A percentile compares a stretch with the other conserved stretches of the same genome.
These are phyloP conservation scores for Epipyxis sp. DNA, from an alignment of 108 stramenopile species.

Conservation along the genomic window DNA sequence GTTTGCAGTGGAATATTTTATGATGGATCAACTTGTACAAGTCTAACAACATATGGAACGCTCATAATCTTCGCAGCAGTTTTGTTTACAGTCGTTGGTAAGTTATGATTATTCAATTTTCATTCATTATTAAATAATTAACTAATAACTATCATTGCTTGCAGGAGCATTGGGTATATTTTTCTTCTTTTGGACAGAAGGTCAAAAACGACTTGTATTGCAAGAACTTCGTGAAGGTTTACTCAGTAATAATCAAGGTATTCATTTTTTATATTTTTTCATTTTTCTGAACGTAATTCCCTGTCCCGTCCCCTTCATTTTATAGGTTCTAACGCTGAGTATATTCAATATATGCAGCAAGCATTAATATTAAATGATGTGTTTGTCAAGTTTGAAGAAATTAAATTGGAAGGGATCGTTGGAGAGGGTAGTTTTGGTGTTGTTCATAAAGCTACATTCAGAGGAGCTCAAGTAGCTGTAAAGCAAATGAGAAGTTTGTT, in stretches of 20 bases:
- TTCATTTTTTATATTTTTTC: too few species aligned
- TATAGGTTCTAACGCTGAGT: neutral
- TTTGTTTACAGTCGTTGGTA: too few species aligned
- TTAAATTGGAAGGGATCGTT: slow-evolving; percentile 4
- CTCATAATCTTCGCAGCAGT: neutral
- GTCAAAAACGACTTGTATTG: slow-evolving; percentile 9
- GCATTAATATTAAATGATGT: slow-evolving; percentile 25
- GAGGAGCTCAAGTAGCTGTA: slow-evolving; percentile 32
- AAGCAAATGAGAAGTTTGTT: slow-evolving; percentile 31
- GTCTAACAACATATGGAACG: neutral
- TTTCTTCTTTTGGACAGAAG: neutral
- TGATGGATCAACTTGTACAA: neutral
- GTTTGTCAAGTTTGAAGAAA: slow-evolving; percentile 28
- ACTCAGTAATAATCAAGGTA: neutral
- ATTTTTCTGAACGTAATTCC: too few species aligned
- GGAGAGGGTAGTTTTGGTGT: slow-evolving; percentile 26
- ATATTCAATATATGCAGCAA: slow-evolving; percentile 25
- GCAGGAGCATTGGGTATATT: neutral
- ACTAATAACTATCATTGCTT: too few species aligned
- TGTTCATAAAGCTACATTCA: slow-evolving; percentile 28
- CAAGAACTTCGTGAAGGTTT: slow-evolving; percentile 18
- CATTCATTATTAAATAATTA: too few species aligned
- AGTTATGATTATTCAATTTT: too few species aligned
- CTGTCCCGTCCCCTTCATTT: too few species aligned
- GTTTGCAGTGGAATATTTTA: neutral